These are phyloP conservation scores for Pestalotiopsis sp. DNA, from an alignment of 2,329 filamentous ascomycete species.

Conservation along the genomic window DNA sequence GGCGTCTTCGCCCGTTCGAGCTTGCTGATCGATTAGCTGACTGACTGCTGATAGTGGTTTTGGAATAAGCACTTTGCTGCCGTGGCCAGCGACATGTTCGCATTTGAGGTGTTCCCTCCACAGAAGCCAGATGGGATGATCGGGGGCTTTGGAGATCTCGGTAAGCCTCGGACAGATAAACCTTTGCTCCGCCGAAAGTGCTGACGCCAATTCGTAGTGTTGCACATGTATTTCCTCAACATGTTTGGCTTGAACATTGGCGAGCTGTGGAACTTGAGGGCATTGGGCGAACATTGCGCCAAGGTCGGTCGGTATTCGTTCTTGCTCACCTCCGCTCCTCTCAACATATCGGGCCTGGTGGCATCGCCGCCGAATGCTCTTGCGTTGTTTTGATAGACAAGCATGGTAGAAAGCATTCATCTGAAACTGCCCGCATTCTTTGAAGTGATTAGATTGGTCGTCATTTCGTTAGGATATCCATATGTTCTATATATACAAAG, in stretches of 20 bases:
- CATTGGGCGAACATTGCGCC: conserved; percentile 29
- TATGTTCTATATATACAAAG: conserved; percentile 2
- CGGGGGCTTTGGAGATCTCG: conserved; percentile 10
- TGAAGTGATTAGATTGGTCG: neutral
- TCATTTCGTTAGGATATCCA: neutral
- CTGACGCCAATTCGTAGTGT: neutral
- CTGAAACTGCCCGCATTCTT: neutral
- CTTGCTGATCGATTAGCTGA: neutral
- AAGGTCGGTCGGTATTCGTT: conserved; percentile 40
- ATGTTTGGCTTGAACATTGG: conserved; percentile 17
- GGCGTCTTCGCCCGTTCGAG: neutral
- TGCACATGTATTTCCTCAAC: conserved; percentile 14
- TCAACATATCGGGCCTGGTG: conserved; percentile 42
- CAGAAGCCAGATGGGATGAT: conserved; percentile 26
- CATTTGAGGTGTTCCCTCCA: conserved; percentile 53
- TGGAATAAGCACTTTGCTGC: conserved; percentile 61
- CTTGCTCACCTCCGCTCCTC: conserved; percentile 42
- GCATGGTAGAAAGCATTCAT: neutral
- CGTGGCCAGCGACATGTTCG: conserved; percentile 57
- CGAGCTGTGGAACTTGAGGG: conserved; percentile 28
- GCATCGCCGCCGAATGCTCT: conserved; percentile 42
- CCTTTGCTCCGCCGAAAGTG: neutral
- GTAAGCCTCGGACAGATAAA: conserved; percentile 1
- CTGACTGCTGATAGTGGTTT: conserved; percentile 45
- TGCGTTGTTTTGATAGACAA: conserved; percentile 34